Percentiles rank a stretch among this genome's conserved stretches.
Evolutionary conservation across 495 filamentous ascomycete genomes (phyloP).

Genomic region (Apiosordaria backusii): DNA sequence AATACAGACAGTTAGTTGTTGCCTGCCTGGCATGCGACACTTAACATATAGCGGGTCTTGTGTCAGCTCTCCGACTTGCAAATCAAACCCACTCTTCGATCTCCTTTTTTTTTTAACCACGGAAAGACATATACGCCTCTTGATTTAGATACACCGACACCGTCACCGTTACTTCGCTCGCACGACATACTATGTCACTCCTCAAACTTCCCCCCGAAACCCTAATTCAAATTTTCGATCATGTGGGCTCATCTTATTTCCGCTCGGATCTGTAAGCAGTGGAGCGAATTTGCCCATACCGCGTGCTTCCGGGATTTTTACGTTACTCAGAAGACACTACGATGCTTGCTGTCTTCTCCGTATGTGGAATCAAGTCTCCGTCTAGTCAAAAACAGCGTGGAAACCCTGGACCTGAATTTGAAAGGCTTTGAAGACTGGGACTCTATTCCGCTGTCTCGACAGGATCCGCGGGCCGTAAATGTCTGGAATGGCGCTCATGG

Average conservation of each 20-base stretch:
- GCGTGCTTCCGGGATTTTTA: neutral
- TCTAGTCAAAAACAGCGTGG: constrained; percentile 2
- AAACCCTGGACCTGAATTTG: neutral
- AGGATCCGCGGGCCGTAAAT: neutral
- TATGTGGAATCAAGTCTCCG: constrained; percentile 1
- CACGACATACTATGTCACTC: neutral
- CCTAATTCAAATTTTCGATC: neutral
- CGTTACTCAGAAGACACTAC: neutral
- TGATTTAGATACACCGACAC: neutral
- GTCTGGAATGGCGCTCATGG: neutral
- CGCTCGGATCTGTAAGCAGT: constrained; percentile 1
- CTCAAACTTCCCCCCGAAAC: constrained; percentile 4
- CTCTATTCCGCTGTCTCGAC: neutral
- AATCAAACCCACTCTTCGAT: neutral
- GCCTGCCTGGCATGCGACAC: neutral
- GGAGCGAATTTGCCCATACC: neutral
- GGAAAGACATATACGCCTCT: neutral
- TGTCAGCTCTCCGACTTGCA: neutral
- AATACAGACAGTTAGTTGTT: too few species aligned
- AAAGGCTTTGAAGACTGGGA: constrained; percentile 1
- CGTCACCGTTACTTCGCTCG: neutral
- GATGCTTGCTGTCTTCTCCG: neutral
- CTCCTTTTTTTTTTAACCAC: neutral
- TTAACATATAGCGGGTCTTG: neutral
- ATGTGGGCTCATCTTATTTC: neutral